A percentile compares a stretch with the other conserved stretches of the same genome.
Evolutionary conservation across 2,329 filamentous ascomycete species (phyloP).

Genomic region (Talaromyces piceae): DNA sequence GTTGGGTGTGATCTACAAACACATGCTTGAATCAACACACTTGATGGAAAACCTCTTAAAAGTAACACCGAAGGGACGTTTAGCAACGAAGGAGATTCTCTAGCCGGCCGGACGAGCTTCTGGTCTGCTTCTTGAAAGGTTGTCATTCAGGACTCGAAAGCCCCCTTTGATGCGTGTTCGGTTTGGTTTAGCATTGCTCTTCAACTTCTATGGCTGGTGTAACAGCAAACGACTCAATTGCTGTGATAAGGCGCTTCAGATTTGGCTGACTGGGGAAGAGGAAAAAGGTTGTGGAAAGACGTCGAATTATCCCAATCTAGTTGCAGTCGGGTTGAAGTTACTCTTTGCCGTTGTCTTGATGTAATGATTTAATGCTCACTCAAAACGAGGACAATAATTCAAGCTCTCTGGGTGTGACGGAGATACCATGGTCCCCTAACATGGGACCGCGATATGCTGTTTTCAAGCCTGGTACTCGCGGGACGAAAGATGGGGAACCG

Average conservation of each 20-base stretch:
- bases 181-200: no score
- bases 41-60: background rate
- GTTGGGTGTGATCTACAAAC: background rate
- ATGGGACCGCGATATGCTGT: background rate
- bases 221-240: background rate
- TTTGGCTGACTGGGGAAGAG: background rate
- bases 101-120: no score
- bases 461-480: background rate
- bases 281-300: background rate
- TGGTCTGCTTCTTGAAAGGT: no score
- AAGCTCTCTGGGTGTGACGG: background rate
- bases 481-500: background rate
- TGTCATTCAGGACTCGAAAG: no score
- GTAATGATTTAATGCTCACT: background rate
- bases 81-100: no score
- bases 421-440: background rate
- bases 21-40: background rate
- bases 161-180: no score
- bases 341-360: background rate
- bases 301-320: background rate
- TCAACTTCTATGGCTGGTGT: background rate
- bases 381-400: background rate
- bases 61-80: no score
- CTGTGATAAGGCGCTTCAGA: background rate
- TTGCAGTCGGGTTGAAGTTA: background rate